Evolutionary conservation across 2,329 filamentous ascomycete species (phyloP).

Genomic region (Aspergillus sp.): DNA sequence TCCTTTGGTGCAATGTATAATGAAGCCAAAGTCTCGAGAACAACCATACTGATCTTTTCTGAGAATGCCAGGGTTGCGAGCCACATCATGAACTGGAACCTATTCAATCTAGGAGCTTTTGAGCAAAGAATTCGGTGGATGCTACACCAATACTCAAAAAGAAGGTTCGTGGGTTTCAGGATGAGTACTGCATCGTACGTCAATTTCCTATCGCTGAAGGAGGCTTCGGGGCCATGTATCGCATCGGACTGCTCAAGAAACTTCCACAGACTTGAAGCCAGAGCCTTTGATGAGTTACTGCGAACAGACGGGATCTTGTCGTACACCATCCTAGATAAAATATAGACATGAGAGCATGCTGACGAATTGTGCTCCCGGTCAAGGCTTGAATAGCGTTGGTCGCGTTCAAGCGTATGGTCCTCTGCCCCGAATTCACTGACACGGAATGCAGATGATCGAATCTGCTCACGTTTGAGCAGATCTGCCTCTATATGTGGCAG

Average conservation of each 20-base stretch:
- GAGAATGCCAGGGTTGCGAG: too few species aligned
- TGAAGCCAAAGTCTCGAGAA: too few species aligned
- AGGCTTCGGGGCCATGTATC: neutral
- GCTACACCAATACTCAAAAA: too few species aligned
- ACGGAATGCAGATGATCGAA: slow-evolving; percentile 27
- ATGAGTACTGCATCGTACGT: too few species aligned
- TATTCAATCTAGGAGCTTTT: too few species aligned
- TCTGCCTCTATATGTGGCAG: slow-evolving; percentile 4
- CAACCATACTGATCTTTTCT: too few species aligned
- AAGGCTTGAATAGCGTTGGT: slow-evolving; percentile 25
- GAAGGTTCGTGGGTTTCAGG: too few species aligned
- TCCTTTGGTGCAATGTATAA: too few species aligned
- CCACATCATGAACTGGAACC: too few species aligned
- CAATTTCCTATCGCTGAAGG: neutral
- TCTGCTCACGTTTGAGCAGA: slow-evolving; percentile 19
- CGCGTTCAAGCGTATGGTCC: slow-evolving; percentile 20
- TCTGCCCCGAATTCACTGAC: slow-evolving; percentile 35
- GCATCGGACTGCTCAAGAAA: neutral
- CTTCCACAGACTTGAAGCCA: neutral
- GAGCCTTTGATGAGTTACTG: neutral
- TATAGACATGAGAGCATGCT: slow-evolving; percentile 3
- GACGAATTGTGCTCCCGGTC: slow-evolving; percentile 15
- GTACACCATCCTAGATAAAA: slow-evolving; percentile 11
- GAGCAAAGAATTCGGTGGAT: too few species aligned
- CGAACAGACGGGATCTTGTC: slow-evolving; percentile 4